Percentiles rank a stretch among this genome's conserved stretches.
phyloP scores from a whole-genome alignment of 2,329 filamentous ascomycete genomes.

The Xylaria sp. region DNA sequence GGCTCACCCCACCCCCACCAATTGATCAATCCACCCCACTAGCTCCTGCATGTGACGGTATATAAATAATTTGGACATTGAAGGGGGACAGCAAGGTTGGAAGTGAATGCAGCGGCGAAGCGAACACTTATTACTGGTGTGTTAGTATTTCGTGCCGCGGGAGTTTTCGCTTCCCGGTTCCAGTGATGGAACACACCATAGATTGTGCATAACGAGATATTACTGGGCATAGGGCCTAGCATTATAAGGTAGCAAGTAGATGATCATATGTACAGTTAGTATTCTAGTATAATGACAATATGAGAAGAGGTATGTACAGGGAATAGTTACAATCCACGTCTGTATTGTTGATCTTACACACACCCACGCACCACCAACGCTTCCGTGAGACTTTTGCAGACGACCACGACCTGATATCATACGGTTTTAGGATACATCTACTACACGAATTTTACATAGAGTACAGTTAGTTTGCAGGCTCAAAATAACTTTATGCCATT shows the following conservation, averaged over 20 bases:
- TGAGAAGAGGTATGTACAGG: not conserved
- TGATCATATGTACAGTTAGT: too few relatives aligned
- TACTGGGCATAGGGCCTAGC: too few relatives aligned
- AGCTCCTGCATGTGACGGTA: slow-evolving; percentile 12
- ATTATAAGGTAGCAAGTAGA: too few relatives aligned
- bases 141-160: too few relatives aligned
- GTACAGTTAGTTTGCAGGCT: not conserved
- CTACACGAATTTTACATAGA: slow-evolving; percentile 2
- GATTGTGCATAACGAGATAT: too few relatives aligned
- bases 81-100: not conserved
- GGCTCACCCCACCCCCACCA: too few relatives aligned
- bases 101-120: too few relatives aligned
- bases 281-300: too few relatives aligned
- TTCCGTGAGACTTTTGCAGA: not conserved
- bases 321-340: not conserved
- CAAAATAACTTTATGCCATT: slow-evolving; percentile 47
- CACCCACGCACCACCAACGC: not conserved
- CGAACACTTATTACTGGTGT: too few relatives aligned
- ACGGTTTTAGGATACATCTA: slow-evolving; percentile 14
- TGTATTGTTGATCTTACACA: not conserved
- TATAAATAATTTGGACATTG: too few relatives aligned
- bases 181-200: too few relatives aligned
- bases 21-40: slow-evolving; percentile 27
- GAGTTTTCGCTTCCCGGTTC: too few relatives aligned
- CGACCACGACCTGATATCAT: not conserved